These are phyloP conservation scores for Phylloporus sp. DNA, from an alignment of 768 basidiomycete species.

Conservation along the genomic window DNA sequence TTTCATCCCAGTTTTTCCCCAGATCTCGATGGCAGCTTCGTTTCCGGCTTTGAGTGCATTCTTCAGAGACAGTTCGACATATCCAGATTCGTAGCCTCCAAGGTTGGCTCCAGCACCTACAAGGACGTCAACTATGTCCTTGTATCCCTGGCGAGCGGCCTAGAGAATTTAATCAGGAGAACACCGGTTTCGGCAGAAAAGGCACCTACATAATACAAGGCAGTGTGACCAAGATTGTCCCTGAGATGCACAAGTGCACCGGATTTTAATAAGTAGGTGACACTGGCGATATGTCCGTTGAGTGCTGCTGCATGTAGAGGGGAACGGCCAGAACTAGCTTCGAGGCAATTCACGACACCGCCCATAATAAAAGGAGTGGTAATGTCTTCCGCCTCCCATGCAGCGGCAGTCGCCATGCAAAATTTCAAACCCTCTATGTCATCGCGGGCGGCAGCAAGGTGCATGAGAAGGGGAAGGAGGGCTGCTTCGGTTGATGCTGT, in stretches of 20 bases:
- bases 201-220: slow-evolving; percentile 70
- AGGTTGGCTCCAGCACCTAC: slow-evolving; percentile 73
- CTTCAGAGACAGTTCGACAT: slow-evolving; percentile 45
- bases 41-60: slow-evolving; percentile 41
- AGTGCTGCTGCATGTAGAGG: slow-evolving; percentile 79
- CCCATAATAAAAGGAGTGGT: slow-evolving; percentile 42
- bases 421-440: slow-evolving; percentile 60
- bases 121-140: slow-evolving; percentile 56
- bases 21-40: slow-evolving; percentile 42
- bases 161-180: slow-evolving; percentile 25
- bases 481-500: slow-evolving; percentile 64
- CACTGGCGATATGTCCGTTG: slow-evolving; percentile 49
- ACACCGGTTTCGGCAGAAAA: neutral
- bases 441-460: slow-evolving; percentile 71
- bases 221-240: slow-evolving; percentile 77
- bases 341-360: slow-evolving; percentile 71
- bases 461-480: slow-evolving; percentile 73
- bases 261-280: slow-evolving; percentile 53
- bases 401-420: slow-evolving; percentile 43
- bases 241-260: slow-evolving; percentile 83
- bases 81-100: slow-evolving; percentile 58
- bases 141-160: slow-evolving; percentile 74
- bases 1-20: slow-evolving; percentile 51
- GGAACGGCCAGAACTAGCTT: slow-evolving; percentile 65
- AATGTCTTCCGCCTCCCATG: slow-evolving; percentile 23